Evolutionary conservation across 768 basidiomycete genomes (phyloP), one percentile per base, ranked within the genome.

Genomic region (Mycena filopes): DNA sequence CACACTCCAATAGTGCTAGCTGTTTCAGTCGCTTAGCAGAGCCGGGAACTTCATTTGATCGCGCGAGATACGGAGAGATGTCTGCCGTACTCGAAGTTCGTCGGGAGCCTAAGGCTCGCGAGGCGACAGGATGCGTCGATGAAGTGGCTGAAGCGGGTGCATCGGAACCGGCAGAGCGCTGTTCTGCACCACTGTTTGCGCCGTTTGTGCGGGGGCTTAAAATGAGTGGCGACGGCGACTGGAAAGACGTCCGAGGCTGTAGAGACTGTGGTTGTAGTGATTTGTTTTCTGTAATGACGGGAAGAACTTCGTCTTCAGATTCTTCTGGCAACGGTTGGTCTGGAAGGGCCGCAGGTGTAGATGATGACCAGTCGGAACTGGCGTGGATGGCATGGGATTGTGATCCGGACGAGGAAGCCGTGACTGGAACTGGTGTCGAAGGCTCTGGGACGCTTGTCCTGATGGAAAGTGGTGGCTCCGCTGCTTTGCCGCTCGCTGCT

Each of bases 1-100:
- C 87, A 16, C 86, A 81, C 73, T 93, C 91, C 13, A 92, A 79
- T 63, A 93, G 79, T 2, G 91, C 91, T 26, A 90, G 80, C 68
- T 89, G 92, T 75, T 87, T 87, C 75, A 92, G 75, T 60, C 83
- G 86, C 73, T 88, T 90, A 16, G 87, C 84, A 33, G 88, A 87
- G 5, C 83, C 78, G 10, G 87, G 84, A 12, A 87, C 77, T 65
- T 86, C 88, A 26, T 78, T 75, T 9, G 86, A 78, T 57, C 84
- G 84, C 12, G 86, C 79, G 55, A 92, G 77, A 73, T 92, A 92
- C 0, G 91, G 89, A 9, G 89, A 90, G 59, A 91, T 86, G 71
- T 91, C 90, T 16, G 89, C 85, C 23, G 84, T 84, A 40, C 83
- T 83, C 40, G 88, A 84, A 47, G 75, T 75, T 42, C 78, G 80